Conservation (phyloP, 2,329 filamentous ascomycete species). For the Neurospora crassa region DNA sequence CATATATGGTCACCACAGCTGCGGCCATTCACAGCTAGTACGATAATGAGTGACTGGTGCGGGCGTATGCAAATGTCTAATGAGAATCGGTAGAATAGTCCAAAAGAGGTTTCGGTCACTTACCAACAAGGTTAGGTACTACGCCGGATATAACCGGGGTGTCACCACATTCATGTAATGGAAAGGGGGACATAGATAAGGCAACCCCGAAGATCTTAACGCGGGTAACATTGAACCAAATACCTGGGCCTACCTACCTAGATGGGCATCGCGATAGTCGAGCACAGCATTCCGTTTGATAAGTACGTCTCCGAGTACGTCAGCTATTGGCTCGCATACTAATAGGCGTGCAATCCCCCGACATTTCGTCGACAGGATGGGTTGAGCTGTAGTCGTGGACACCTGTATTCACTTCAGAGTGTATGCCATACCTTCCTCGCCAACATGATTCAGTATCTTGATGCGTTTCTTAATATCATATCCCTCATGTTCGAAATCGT, state of each 20-base stretch:
- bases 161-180: background rate
- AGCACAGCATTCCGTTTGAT: background rate
- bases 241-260: background rate
- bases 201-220: background rate
- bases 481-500: background rate
- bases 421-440: background rate
- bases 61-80: background rate
- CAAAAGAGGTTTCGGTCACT: background rate
- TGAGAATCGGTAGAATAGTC: background rate
- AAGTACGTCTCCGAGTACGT: background rate
- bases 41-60: background rate
- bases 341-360: background rate
- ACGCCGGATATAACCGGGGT: background rate
- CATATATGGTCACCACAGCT: background rate
- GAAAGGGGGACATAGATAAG: background rate
- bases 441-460: background rate
- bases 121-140: background rate
- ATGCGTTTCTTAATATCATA: background rate
- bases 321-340: background rate
- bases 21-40: background rate
- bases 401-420: background rate
- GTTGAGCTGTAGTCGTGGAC: background rate
- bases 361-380: background rate
- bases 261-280: background rate
- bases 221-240: background rate